A percentile compares a stretch with the other conserved stretches of the same genome.
Evolutionary conservation across 2,329 filamentous ascomycete genomes (phyloP).

Genomic region (Ophiostoma australiae): DNA sequence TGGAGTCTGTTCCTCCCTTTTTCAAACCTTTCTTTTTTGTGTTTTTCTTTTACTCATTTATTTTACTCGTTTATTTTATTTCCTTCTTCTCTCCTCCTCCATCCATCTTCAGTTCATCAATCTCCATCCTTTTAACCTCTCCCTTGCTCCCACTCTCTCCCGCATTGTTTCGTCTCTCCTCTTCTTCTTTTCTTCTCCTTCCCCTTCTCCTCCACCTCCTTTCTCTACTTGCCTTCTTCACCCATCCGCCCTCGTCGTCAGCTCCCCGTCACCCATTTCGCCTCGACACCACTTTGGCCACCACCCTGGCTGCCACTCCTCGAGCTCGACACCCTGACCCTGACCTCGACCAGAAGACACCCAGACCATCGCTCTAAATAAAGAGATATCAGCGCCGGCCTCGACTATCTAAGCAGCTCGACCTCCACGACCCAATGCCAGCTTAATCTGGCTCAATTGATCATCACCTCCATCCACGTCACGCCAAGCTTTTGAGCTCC

Average conservation of each 20-base stretch:
- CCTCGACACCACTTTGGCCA: background rate
- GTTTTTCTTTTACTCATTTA: background rate
- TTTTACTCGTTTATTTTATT: background rate
- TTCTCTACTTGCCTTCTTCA: slow-evolving; percentile 7
- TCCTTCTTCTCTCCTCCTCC: background rate
- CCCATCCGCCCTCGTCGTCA: slow-evolving; percentile 4
- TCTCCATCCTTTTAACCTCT: background rate
- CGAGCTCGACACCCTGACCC: background rate
- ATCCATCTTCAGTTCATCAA: background rate
- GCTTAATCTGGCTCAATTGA: background rate
- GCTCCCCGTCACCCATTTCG: slow-evolving; percentile 11
- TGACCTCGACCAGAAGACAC: background rate
- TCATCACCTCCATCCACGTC: background rate
- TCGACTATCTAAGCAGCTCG: background rate
- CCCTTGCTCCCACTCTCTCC: background rate
- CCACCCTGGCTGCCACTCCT: background rate
- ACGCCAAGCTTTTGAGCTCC: background rate
- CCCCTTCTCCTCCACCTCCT: background rate
- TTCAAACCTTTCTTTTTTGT: background rate
- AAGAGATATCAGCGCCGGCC: background rate
- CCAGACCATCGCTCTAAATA: background rate
- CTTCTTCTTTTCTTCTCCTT: background rate
- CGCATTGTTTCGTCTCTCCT: background rate
- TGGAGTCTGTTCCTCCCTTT: background rate
- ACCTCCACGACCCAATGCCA: background rate